These are phyloP conservation scores for Coemansia sp. DNA, from an alignment of 192 early-diverging fungal species.

Conservation along the genomic window DNA sequence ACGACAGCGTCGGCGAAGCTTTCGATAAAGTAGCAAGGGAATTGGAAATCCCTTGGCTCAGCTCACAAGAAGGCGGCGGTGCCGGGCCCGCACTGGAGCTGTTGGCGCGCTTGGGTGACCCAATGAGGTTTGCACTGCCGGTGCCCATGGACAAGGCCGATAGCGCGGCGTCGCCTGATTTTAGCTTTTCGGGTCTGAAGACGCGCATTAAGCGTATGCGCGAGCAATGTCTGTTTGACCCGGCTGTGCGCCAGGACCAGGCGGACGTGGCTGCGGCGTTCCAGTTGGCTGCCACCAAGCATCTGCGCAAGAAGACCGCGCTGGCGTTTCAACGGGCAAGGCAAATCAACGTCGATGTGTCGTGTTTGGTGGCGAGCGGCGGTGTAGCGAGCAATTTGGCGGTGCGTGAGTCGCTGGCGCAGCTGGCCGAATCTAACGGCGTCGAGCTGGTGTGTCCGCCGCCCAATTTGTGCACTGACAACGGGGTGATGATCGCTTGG, in stretches of 20 bases:
- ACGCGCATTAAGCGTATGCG: slow-evolving; percentile 59
- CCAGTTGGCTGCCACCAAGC: slow-evolving; percentile 59
- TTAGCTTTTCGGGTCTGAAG: slow-evolving; percentile 79
- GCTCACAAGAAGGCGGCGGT: slow-evolving; percentile 63
- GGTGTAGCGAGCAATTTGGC: slow-evolving; percentile 74
- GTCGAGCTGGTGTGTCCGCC: slow-evolving; percentile 70
- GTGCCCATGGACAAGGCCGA: slow-evolving; percentile 65
- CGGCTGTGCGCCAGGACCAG: slow-evolving; percentile 26
- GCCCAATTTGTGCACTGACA: slow-evolving; percentile 77
- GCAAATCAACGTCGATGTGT: slow-evolving; percentile 29
- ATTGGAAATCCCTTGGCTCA: slow-evolving; percentile 64
- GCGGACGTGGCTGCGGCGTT: slow-evolving; percentile 74
- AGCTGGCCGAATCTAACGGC: slow-evolving; percentile 40
- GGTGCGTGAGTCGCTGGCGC: slow-evolving; percentile 52
- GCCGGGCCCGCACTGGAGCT: slow-evolving; percentile 70
- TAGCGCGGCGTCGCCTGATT: slow-evolving; percentile 54
- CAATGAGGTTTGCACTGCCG: slow-evolving; percentile 46
- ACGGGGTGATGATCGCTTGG: slow-evolving; percentile 87
- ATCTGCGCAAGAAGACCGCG: slow-evolving; percentile 65
- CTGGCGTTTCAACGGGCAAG: slow-evolving; percentile 56
- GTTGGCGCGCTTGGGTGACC: slow-evolving; percentile 58
- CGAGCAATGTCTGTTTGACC: slow-evolving; percentile 30
- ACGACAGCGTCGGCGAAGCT: slow-evolving; percentile 77
- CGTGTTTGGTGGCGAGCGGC: slow-evolving; percentile 69
- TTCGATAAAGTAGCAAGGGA: slow-evolving; percentile 75